phyloP scores from a whole-genome alignment of 371 early-diverging fungal genomes.

The Apophysomyces sp. region DNA sequence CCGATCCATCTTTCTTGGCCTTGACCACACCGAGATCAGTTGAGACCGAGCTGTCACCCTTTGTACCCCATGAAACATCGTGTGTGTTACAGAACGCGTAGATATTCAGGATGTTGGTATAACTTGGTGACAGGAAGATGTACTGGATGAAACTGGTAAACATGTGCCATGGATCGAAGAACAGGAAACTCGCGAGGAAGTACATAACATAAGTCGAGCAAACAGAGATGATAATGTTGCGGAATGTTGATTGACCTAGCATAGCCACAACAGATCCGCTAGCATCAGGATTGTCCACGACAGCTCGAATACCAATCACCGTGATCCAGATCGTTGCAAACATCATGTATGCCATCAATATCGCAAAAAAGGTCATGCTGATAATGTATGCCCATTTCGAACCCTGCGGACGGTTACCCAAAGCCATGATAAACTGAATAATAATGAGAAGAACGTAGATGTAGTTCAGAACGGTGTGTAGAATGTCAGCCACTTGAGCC shows the following conservation, averaged over 20 bases:
- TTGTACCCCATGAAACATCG: slow-evolving; percentile 91
- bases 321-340: slow-evolving; percentile 61
- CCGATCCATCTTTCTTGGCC: slow-evolving; percentile 49
- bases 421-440: slow-evolving; percentile 65
- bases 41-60: slow-evolving; percentile 72
- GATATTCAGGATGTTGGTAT: slow-evolving; percentile 62
- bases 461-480: slow-evolving; percentile 53
- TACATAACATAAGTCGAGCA: slow-evolving; percentile 70
- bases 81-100: slow-evolving; percentile 74
- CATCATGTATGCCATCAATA: slow-evolving; percentile 62
- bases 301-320: slow-evolving; percentile 35
- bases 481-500: slow-evolving; percentile 21
- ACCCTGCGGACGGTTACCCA: slow-evolving; percentile 86
- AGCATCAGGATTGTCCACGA: slow-evolving; percentile 19
- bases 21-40: slow-evolving; percentile 68
- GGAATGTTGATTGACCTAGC: slow-evolving; percentile 43
- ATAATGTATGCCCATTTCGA: slow-evolving; percentile 67
- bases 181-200: slow-evolving; percentile 62
- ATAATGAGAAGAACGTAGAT: slow-evolving; percentile 65
- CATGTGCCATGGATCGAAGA: slow-evolving; percentile 74
- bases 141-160: slow-evolving; percentile 63
- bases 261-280: slow-evolving; percentile 22
- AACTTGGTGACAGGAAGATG: slow-evolving; percentile 61
- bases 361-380: slow-evolving; percentile 42
- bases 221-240: slow-evolving; percentile 60